A percentile compares a stretch with the other conserved stretches of the same genome.
These are phyloP conservation scores for Mycosphaerella arachidis DNA, from an alignment of 2,329 filamentous ascomycete species.

Conservation along the genomic window DNA sequence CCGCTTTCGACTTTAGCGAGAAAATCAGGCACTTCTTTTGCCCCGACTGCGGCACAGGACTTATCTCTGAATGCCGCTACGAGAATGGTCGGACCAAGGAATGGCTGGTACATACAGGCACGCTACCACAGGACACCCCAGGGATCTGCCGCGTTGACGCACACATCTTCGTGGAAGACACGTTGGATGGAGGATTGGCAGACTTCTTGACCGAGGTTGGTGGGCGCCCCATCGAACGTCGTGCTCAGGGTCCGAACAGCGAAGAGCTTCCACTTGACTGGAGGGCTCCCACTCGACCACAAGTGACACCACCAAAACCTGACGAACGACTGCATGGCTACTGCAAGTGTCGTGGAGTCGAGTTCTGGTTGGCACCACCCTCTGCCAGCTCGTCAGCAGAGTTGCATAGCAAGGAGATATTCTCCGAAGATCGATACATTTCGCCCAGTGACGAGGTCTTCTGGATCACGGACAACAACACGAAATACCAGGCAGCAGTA, in stretches of 20 bases:
- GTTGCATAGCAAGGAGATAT: constrained; percentile 27
- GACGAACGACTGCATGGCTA: constrained; percentile 37
- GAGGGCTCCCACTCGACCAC: constrained; percentile 13
- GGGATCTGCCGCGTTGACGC: constrained; percentile 22
- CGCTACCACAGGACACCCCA: constrained; percentile 27
- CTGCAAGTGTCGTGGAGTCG: constrained; percentile 54
- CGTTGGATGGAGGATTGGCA: constrained; percentile 35
- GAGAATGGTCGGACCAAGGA: not conserved
- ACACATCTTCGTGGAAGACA: constrained; percentile 33
- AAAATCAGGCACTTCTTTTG: constrained; percentile 46
- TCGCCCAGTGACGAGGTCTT: constrained; percentile 44
- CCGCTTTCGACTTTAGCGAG: constrained; percentile 43
- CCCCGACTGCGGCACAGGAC: constrained; percentile 45
- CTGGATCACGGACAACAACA: constrained; percentile 50
- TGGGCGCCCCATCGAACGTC: constrained; percentile 25
- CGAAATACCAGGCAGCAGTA: constrained; percentile 55
- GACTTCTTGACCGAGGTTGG: constrained; percentile 27
- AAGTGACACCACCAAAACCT: not conserved
- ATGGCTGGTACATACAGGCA: constrained; percentile 26
- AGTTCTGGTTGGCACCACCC: constrained; percentile 56
- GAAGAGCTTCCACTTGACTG: constrained; percentile 21
- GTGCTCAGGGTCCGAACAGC: constrained; percentile 14
- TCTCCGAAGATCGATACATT: not conserved
- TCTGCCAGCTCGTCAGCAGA: constrained; percentile 46
- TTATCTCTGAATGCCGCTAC: constrained; percentile 14